Evolutionary conservation across 495 filamentous ascomycete genomes (phyloP).

Genomic region (Barbatosphaeria neglecta): DNA sequence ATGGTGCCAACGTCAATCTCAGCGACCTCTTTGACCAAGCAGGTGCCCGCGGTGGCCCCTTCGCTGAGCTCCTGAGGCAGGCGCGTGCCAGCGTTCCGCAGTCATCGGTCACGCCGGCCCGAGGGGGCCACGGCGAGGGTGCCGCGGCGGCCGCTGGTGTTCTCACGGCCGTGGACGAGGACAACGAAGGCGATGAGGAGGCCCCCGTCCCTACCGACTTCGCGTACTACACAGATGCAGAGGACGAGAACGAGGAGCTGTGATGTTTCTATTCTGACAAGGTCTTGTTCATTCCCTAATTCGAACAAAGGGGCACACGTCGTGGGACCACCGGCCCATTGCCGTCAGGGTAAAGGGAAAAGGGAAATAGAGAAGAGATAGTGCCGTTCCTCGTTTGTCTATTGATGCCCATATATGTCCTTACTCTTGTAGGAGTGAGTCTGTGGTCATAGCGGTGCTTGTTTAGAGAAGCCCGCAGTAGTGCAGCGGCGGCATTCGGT

Average conservation of each 20-base stretch:
- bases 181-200: constrained; percentile 73
- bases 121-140: constrained; percentile 30
- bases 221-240: constrained; percentile 70
- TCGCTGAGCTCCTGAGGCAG: constrained; percentile 1
- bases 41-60: constrained; percentile 7
- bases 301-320: too few relatives aligned
- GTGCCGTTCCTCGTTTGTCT: too few relatives aligned
- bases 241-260: constrained; percentile 42
- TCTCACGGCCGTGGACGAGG: constrained; percentile 74
- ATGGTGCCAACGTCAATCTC: constrained; percentile 8
- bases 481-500: too few relatives aligned
- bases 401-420: too few relatives aligned
- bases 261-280: neutral
- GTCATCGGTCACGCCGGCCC: neutral
- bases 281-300: too few relatives aligned
- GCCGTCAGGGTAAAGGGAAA: too few relatives aligned
- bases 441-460: too few relatives aligned
- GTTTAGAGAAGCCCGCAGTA: too few relatives aligned
- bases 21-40: constrained; percentile 22
- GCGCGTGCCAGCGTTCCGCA: neutral
- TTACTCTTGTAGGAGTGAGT: too few relatives aligned
- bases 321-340: too few relatives aligned
- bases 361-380: too few relatives aligned
- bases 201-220: constrained; percentile 72
- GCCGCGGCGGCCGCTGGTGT: constrained; percentile 70